Evolutionary conservation across 495 filamentous ascomycete species (phyloP).

Genomic region (Opeltia flavorubescens): DNA sequence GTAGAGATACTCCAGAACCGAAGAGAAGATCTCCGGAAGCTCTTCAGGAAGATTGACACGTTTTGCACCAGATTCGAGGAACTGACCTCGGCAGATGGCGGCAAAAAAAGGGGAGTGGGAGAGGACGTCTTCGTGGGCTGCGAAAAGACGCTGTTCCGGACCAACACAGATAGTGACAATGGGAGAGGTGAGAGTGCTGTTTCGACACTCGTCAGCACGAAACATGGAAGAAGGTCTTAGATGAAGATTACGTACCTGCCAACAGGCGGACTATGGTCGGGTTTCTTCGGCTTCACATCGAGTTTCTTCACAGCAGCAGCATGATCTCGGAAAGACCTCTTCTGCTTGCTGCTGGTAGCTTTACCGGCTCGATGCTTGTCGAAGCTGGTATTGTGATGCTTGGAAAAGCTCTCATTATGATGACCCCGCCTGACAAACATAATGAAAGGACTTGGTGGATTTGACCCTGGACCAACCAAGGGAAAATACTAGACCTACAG

Average conservation of each 20-base stretch:
- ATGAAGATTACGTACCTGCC: constrained; percentile 23
- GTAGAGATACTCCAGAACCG: constrained; percentile 83
- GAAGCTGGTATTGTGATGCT: constrained; percentile 25
- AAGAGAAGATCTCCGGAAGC: constrained; percentile 80
- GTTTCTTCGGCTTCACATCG: constrained; percentile 18
- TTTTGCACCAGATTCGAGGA: constrained; percentile 49
- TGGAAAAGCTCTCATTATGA: constrained; percentile 19
- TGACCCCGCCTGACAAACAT: constrained; percentile 17
- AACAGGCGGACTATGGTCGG: constrained; percentile 20
- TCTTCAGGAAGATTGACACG: constrained; percentile 71
- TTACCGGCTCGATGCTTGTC: constrained; percentile 34
- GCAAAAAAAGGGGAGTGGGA: constrained; percentile 64
- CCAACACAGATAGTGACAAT: constrained; percentile 74
- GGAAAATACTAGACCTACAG: constrained; percentile 2
- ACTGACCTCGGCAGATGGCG: constrained; percentile 38
- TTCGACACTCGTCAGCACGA: too few relatives aligned
- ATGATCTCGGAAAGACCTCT: constrained; percentile 20
- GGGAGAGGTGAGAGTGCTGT: constrained; percentile 47
- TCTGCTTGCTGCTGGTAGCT: constrained; percentile 17
- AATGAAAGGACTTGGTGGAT: constrained; percentile 4
- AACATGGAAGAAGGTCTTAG: neutral
- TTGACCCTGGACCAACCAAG: constrained; percentile 3
- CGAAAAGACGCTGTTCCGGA: constrained; percentile 67
- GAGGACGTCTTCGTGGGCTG: constrained; percentile 79
- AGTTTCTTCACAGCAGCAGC: constrained; percentile 17